Percentiles rank a stretch among this genome's conserved stretches.
phyloP scores from a whole-genome alignment of 495 filamentous ascomycete species.

The Lineolata rhizophorae region DNA sequence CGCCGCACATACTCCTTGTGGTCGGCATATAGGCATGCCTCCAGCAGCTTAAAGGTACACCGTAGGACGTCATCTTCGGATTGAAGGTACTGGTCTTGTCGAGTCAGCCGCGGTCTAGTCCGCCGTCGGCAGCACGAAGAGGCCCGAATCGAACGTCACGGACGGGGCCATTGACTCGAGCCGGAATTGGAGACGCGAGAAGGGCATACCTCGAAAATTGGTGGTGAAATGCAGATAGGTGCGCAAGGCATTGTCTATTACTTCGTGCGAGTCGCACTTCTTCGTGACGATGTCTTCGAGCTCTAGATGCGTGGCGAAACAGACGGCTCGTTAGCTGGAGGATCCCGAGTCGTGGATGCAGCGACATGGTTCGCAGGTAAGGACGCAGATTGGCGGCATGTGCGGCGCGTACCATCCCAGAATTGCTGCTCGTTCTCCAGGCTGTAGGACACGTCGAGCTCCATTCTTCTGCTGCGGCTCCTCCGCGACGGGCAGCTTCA shows the following conservation, averaged over 20 bases:
- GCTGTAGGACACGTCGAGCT: constrained; percentile 41
- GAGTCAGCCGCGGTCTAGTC: no score
- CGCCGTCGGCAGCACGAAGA: no score
- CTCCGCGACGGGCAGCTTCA: constrained; percentile 7
- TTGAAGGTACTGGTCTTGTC: constrained; percentile 52
- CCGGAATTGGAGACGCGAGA: neutral
- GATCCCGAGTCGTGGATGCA: neutral
- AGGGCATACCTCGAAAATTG: constrained; percentile 38
- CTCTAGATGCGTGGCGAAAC: constrained; percentile 26
- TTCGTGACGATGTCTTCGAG: constrained; percentile 58
- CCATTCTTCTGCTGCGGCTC: constrained; percentile 26
- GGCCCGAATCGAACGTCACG: no score
- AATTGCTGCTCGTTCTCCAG: constrained; percentile 79
- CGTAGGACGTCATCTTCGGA: constrained; percentile 67
- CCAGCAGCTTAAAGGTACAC: constrained; percentile 63
- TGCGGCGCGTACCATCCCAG: constrained; percentile 51
- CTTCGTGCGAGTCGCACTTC: constrained; percentile 48
- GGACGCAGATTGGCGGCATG: constrained; percentile 1
- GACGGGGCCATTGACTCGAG: no score
- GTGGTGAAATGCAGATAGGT: constrained; percentile 63
- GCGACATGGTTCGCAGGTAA: neutral
- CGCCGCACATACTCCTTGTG: constrained; percentile 75
- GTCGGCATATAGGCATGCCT: constrained; percentile 46
- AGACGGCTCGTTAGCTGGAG: neutral
- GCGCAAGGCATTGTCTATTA: constrained; percentile 72